Base-by-base conservation (phyloP, 768 basidiomycete genomes). In the Tephrocybe sp. region DNA sequence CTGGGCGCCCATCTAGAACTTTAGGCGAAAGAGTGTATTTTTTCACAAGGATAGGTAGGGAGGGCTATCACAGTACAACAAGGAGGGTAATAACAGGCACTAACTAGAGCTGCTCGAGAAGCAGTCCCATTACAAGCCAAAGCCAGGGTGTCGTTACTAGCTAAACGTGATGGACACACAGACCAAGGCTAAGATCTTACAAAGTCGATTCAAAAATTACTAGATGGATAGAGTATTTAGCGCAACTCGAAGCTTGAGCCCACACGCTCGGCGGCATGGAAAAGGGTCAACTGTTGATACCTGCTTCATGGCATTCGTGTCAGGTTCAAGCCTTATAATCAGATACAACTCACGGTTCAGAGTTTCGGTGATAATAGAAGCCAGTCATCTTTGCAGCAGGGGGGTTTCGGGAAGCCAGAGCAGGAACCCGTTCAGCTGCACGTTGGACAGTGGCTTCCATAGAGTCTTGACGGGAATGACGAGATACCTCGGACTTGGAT, bases 301-400 rank as follows among this genome's bases (percentile, higher is more conserved):
- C 91, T 51, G 32, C 36, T 50, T 41, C 23, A 38, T 57, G 26
- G 45, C 51, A 20, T 41, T 49, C 3, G 30, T 46, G 51, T 45
- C 39, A 53, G 48, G 22, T 52, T 40, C 42, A 34, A 41, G 39
- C 14, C 22, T 33, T 41, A 11, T 47, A 9, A 13, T 11, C 26
- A 40, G 30, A 47, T 30, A 51, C 16, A 17, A 82, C 89, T 72
- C 63, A 93, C 91, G 91, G 91, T 62, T 92, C 90, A 49, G 90
- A 93, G 65, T 92, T 89, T 75, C 87, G 86, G 68, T 94, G 92
- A 71, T 90, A 95, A 69, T 95, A 96, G 72, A 91, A 95, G 33
- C 93, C 90, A 56, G 80, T 87, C 88, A 92, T 91, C 22, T 83
- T 83, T 4, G 89, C 89, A 43, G 79, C 74, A 6, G 82, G 73